A percentile compares a stretch with the other conserved stretches of the same genome.
Evolutionary conservation across 192 early-diverging fungal species (phyloP).

Genomic region (Jimgerdemannia flammicorona): DNA sequence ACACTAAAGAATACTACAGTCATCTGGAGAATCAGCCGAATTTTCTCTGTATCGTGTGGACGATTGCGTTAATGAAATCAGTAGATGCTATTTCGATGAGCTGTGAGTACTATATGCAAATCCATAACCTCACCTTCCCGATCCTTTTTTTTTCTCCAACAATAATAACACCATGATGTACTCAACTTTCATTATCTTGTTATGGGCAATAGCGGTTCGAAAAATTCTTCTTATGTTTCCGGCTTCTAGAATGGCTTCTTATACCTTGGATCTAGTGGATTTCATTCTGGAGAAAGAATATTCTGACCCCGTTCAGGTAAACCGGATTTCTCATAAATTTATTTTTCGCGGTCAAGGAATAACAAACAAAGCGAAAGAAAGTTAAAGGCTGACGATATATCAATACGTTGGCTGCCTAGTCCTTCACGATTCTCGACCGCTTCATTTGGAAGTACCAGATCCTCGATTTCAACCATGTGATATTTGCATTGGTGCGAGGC

Average conservation of each 20-base stretch:
- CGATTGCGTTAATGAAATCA: slow-evolving; percentile 38
- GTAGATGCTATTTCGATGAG: slow-evolving; percentile 21
- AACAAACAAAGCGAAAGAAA: no score
- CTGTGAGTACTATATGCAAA: slow-evolving; percentile 6
- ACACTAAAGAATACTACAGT: slow-evolving; percentile 52
- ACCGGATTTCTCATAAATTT: background rate
- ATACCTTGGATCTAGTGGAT: slow-evolving; percentile 63
- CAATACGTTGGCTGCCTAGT: slow-evolving; percentile 9
- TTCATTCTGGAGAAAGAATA: slow-evolving; percentile 50
- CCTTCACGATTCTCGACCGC: slow-evolving; percentile 49
- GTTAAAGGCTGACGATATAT: background rate
- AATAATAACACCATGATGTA: no score
- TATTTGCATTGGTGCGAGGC: slow-evolving; percentile 64
- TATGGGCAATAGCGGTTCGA: slow-evolving; percentile 39
- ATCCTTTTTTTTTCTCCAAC: no score
- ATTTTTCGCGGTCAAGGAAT: background rate
- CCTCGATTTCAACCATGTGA: slow-evolving; percentile 63
- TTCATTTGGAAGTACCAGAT: slow-evolving; percentile 71
- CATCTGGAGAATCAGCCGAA: slow-evolving; percentile 54
- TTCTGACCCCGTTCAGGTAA: slow-evolving; percentile 10
- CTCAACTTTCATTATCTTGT: slow-evolving; percentile 2
- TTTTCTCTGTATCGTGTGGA: slow-evolving; percentile 69
- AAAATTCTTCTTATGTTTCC: slow-evolving; percentile 67
- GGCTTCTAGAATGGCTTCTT: slow-evolving; percentile 64
- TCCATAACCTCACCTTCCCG: no score